phyloP scores from a whole-genome alignment of 306 rosid genomes.

The Corylus avellana region DNA sequence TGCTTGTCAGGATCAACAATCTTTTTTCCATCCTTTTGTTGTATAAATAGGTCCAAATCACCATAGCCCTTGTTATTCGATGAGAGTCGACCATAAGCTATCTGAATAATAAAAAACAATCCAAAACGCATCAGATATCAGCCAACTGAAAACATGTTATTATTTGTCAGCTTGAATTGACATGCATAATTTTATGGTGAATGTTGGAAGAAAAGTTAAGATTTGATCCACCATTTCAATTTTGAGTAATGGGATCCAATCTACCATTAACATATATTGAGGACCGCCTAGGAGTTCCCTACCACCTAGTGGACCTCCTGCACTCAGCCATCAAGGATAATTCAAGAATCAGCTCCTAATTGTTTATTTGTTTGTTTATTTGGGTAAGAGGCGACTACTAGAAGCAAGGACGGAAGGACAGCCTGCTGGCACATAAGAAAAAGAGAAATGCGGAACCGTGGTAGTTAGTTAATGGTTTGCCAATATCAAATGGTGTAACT shows the following conservation, averaged over 20 bases:
- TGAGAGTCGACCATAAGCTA: slow-evolving; percentile 62
- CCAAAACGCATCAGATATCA: slow-evolving; percentile 1
- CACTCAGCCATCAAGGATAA: background rate
- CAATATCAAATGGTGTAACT: background rate
- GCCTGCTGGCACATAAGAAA: background rate
- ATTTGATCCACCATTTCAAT: background rate
- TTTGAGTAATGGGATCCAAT: background rate
- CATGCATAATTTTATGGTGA: background rate
- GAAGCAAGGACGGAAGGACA: background rate
- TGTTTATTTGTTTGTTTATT: background rate
- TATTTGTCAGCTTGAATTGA: background rate
- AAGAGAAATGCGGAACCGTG: background rate
- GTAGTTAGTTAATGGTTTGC: background rate
- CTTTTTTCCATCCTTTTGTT: slow-evolving; percentile 67
- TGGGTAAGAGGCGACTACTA: background rate
- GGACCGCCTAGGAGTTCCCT: background rate
- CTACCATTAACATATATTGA: background rate
- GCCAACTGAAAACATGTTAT: slow-evolving; percentile 9
- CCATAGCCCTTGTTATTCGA: slow-evolving; percentile 47
- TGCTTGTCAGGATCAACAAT: slow-evolving; percentile 63
- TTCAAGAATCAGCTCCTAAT: background rate
- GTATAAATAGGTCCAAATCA: slow-evolving; percentile 72
- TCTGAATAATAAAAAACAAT: slow-evolving; percentile 38
- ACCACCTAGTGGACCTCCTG: background rate
- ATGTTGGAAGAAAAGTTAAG: background rate